Evolutionary conservation across 1,284 basidiomycete genomes (phyloP).

Genomic region (Malassezia equina): DNA sequence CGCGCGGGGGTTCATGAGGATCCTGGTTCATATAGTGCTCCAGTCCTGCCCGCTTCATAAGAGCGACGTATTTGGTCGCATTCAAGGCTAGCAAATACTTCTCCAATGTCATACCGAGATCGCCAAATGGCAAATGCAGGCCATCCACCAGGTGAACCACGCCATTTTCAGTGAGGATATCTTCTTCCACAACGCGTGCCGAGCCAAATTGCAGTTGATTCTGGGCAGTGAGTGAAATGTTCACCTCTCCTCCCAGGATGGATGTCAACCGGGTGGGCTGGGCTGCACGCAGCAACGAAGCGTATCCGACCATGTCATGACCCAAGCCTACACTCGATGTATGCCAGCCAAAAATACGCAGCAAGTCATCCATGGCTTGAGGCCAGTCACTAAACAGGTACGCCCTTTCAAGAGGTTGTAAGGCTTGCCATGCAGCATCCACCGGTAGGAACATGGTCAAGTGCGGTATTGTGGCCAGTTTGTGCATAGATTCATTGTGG

Average conservation of each 20-base stretch:
- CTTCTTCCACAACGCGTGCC: conserved; percentile 30
- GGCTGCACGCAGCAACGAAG: conserved; percentile 11
- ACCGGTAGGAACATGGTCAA: conserved; percentile 83
- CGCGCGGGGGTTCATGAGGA: conserved; percentile 18
- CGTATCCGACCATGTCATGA: conserved; percentile 31
- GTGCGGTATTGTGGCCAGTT: conserved; percentile 52
- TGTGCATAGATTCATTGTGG: conserved; percentile 35
- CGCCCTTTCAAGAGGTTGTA: conserved; percentile 25
- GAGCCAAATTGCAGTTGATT: conserved; percentile 20
- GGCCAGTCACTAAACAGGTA: conserved; percentile 31
- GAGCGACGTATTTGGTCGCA: conserved; percentile 78
- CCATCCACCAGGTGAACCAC: conserved; percentile 80
- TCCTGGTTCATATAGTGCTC: conserved; percentile 51
- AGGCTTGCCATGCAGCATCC: conserved; percentile 62
- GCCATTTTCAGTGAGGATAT: conserved; percentile 46
- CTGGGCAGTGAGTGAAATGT: conserved; percentile 16
- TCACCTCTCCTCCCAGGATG: conserved; percentile 32
- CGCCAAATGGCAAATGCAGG: conserved; percentile 66
- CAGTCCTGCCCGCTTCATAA: conserved; percentile 59
- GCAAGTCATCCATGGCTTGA: conserved; percentile 29
- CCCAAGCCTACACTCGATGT: conserved; percentile 33
- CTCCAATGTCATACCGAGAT: conserved; percentile 75
- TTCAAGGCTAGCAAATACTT: conserved; percentile 82
- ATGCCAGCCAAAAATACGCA: conserved; percentile 43
- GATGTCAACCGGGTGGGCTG: conserved; percentile 20